Conservation (phyloP, 352 stramenopile species). For the Globisporangium heterothallicum region DNA sequence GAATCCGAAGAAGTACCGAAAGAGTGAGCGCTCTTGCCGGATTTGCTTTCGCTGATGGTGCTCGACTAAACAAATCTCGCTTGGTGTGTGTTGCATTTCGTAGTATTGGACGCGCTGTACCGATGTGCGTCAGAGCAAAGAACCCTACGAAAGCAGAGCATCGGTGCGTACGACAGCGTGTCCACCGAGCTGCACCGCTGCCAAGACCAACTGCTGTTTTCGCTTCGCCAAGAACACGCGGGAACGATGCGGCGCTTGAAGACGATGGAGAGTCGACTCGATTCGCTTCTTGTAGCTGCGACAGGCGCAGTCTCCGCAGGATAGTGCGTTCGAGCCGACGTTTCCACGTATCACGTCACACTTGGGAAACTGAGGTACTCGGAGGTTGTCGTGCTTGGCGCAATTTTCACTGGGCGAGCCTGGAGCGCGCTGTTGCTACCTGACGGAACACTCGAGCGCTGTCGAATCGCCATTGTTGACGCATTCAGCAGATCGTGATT, state of each 20-base stretch:
- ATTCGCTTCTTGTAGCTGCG: conserved; percentile 18
- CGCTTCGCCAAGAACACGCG: conserved; percentile 36
- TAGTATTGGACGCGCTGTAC: conserved; percentile 27
- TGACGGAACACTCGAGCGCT: conserved; percentile 22
- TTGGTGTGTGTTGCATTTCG: not conserved
- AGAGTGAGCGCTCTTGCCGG: conserved; percentile 16
- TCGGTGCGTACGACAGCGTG: conserved; percentile 38
- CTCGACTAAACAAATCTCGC: not conserved
- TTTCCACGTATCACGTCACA: conserved; percentile 19
- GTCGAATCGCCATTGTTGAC: conserved; percentile 46
- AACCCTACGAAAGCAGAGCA: conserved; percentile 35
- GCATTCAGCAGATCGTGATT: conserved; percentile 52
- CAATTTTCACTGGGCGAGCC: conserved; percentile 6
- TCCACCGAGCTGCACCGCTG: conserved; percentile 36
- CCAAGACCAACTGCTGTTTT: conserved; percentile 38
- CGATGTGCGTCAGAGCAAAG: conserved; percentile 35
- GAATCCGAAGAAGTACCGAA: conserved; percentile 9
- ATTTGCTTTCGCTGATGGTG: not conserved
- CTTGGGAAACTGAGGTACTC: conserved; percentile 37
- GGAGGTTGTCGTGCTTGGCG: conserved; percentile 10
- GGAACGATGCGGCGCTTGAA: conserved; percentile 34
- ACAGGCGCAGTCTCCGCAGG: conserved; percentile 12
- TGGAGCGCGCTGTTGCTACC: conserved; percentile 2
- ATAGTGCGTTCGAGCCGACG: conserved; percentile 1
- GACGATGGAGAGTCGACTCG: conserved; percentile 35